Percentiles rank a stretch among this genome's conserved stretches.
Evolutionary conservation across 208 protist species (phyloP).

Genomic region (Wallacemonas sp.): DNA sequence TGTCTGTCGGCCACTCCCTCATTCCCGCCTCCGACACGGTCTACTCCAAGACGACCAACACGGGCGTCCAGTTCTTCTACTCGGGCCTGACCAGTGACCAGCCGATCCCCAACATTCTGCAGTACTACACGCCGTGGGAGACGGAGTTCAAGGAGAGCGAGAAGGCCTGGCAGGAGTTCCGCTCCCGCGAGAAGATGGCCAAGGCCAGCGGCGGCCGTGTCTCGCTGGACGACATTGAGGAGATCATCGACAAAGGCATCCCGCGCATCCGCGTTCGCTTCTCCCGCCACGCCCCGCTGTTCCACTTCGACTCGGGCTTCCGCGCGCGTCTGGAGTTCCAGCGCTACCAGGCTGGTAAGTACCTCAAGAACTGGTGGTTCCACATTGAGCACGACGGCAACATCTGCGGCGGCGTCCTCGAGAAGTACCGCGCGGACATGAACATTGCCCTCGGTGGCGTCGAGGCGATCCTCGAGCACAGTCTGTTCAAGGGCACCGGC

Average conservation of each 20-base stretch:
- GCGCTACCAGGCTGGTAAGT: slow-evolving; percentile 97
- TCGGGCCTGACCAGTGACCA: slow-evolving; percentile 98
- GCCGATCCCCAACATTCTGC: slow-evolving; percentile 99
- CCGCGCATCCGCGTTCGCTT: slow-evolving; percentile 99
- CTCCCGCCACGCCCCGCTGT: slow-evolving; percentile 99
- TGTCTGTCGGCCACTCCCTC: slow-evolving; percentile 99
- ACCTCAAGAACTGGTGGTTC: slow-evolving; percentile 99
- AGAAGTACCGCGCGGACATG: slow-evolving; percentile 99
- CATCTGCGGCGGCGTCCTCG: slow-evolving; percentile 98
- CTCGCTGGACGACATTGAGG: slow-evolving; percentile 99
- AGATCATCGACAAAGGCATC: slow-evolving; percentile 99
- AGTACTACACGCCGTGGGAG: slow-evolving; percentile 99
- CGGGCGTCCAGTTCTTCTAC: slow-evolving; percentile 99
- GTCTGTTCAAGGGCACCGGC: slow-evolving; percentile 99
- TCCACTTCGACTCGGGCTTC: slow-evolving; percentile 99
- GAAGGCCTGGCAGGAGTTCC: slow-evolving; percentile 99
- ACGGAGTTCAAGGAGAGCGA: slow-evolving; percentile 99
- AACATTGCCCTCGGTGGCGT: slow-evolving; percentile 99
- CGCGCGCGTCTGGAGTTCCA: slow-evolving; percentile 99
- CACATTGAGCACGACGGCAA: slow-evolving; percentile 99
- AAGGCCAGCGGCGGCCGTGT: slow-evolving; percentile 97
- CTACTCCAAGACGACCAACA: slow-evolving; percentile 98
- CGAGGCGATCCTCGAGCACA: slow-evolving; percentile 99
- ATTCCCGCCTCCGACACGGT: slow-evolving; percentile 99
- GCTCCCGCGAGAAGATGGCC: slow-evolving; percentile 97